Percentiles rank a stretch among this genome's conserved stretches.
Conservation (phyloP, 441 rosid species). For the Biscutella laevigata region DNA sequence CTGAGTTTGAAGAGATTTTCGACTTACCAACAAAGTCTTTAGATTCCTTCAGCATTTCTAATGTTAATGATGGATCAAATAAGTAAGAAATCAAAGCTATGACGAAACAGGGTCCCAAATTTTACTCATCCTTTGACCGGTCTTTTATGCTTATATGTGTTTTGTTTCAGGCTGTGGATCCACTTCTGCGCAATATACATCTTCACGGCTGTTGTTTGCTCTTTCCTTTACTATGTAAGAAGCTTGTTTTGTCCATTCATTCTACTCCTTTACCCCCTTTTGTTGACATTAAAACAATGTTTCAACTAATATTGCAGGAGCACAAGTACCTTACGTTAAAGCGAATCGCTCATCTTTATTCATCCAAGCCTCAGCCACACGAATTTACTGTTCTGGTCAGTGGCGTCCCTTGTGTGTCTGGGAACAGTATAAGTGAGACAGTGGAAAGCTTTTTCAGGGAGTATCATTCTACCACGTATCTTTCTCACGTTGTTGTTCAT, state of each 20-base stretch:
- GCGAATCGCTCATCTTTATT: slow-evolving; percentile 58
- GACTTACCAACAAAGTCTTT: slow-evolving; percentile 58
- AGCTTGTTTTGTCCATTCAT: slow-evolving; percentile 3
- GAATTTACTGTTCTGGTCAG: slow-evolving; percentile 75
- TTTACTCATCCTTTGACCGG: not conserved
- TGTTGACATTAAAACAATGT: not conserved
- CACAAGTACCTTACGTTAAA: slow-evolving; percentile 48
- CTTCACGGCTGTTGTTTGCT: slow-evolving; percentile 81
- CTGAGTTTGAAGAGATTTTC: slow-evolving; percentile 52
- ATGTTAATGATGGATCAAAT: slow-evolving; percentile 75
- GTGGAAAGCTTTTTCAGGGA: slow-evolving; percentile 75
- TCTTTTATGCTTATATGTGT: slow-evolving; percentile 20
- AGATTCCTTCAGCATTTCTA: slow-evolving; percentile 76
- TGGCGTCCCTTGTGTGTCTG: slow-evolving; percentile 49
- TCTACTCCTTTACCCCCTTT: not conserved
- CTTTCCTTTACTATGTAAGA: slow-evolving; percentile 79
- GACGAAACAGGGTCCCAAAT: no score
- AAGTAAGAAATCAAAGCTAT: slow-evolving; percentile 33
- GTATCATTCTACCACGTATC: slow-evolving; percentile 70
- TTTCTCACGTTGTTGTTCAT: slow-evolving; percentile 60
- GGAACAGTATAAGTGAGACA: slow-evolving; percentile 48
- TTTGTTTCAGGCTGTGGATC: slow-evolving; percentile 76
- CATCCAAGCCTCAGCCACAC: slow-evolving; percentile 67
- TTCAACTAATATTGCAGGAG: slow-evolving; percentile 47
- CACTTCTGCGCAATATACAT: slow-evolving; percentile 87